phyloP scores from a whole-genome alignment of 495 filamentous ascomycete genomes.

The Penicillium odoratum region DNA sequence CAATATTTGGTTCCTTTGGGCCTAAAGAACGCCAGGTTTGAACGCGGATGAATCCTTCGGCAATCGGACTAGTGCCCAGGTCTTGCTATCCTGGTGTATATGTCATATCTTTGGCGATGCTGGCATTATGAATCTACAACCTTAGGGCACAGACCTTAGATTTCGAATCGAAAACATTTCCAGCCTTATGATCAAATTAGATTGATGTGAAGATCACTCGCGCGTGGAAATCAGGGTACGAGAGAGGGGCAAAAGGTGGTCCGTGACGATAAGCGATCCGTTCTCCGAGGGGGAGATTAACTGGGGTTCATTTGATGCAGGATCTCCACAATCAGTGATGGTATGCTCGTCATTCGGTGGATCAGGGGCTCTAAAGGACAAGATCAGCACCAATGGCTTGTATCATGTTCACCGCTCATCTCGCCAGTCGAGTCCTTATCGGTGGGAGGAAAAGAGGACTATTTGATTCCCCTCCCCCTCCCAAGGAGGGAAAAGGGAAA shows the following conservation, averaged over 20 bases:
- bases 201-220: not conserved
- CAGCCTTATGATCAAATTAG: not conserved
- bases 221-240: not conserved
- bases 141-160: not conserved
- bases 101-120: constrained; percentile 11
- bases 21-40: constrained; percentile 6
- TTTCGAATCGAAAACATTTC: not conserved
- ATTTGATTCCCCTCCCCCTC: not conserved
- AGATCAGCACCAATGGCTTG: constrained; percentile 25
- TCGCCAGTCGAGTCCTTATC: constrained; percentile 17
- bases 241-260: constrained; percentile 14
- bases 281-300: constrained; percentile 9
- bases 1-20: constrained; percentile 17
- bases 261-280: constrained; percentile 18
- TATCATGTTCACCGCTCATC: constrained; percentile 33
- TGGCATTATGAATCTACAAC: not conserved
- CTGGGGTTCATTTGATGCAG: constrained; percentile 22
- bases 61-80: not conserved
- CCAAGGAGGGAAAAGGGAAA: not conserved
- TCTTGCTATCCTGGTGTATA: constrained; percentile 6
- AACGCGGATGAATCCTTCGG: constrained; percentile 11
- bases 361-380: constrained; percentile 30
- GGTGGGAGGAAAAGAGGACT: not conserved
- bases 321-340: constrained; percentile 24
- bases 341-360: constrained; percentile 35